These are phyloP conservation scores for Phalaenopsis hybrid DNA, from an alignment of 116 monocot species.

Conservation along the genomic window DNA sequence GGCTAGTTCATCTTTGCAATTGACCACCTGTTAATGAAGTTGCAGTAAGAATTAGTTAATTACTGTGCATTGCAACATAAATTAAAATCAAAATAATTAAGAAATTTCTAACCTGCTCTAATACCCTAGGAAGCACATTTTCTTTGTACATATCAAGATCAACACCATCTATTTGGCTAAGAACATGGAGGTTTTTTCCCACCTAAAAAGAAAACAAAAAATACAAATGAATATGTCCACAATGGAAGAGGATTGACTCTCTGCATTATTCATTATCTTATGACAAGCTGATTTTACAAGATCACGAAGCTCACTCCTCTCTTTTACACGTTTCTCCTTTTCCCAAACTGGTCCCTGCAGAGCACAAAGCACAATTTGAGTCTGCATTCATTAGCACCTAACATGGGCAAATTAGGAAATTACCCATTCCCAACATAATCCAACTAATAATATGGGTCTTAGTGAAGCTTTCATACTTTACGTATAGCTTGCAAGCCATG, in stretches of 20 bases:
- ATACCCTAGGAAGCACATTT: constrained; percentile 87
- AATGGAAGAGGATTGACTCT: neutral
- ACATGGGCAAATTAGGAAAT: constrained; percentile 32
- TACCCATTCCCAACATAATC: constrained; percentile 40
- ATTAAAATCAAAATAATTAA: constrained; percentile 13
- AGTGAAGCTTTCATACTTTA: constrained; percentile 10
- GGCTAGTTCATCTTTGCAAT: constrained; percentile 98
- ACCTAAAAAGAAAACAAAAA: constrained; percentile 43
- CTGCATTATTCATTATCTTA: neutral
- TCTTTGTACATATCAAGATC: constrained; percentile 97
- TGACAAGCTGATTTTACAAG: constrained; percentile 60
- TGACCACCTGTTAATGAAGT: constrained; percentile 76
- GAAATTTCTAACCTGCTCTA: constrained; percentile 74
- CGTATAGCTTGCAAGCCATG: neutral
- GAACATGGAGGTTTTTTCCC: constrained; percentile 98
- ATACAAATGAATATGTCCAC: neutral
- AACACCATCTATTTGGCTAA: constrained; percentile 96
- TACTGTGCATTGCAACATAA: neutral
- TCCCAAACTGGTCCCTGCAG: constrained; percentile 85
- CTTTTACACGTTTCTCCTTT: constrained; percentile 91
- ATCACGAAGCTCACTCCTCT: constrained; percentile 97
- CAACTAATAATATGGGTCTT: constrained; percentile 25
- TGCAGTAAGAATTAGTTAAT: neutral
- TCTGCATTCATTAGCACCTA: neutral
- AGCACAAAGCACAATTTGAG: constrained; percentile 45